Conservation (phyloP, 2,329 filamentous ascomycete genomes). For the Aureobasidium namibiae region DNA sequence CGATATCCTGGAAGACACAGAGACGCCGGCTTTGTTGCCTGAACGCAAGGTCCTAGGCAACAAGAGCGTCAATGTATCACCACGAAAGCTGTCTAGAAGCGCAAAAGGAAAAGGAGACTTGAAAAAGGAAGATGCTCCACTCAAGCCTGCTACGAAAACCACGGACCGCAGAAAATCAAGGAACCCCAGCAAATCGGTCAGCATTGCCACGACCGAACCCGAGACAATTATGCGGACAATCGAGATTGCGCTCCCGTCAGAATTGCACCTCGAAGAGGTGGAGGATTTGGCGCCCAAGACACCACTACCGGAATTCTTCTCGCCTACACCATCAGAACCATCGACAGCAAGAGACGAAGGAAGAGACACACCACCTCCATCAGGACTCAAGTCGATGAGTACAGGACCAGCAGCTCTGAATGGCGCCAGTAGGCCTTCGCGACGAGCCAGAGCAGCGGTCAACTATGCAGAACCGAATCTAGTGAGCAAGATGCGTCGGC, state of each 20-base stretch:
- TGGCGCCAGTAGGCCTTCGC: conserved; percentile 31
- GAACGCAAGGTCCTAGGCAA: conserved; percentile 35
- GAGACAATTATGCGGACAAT: conserved; percentile 11
- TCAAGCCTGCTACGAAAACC: conserved; percentile 13
- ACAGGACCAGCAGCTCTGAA: conserved; percentile 19
- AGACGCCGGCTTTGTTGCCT: conserved; percentile 12
- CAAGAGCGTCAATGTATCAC: conserved; percentile 33
- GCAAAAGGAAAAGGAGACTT: conserved; percentile 14
- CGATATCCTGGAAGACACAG: not conserved
- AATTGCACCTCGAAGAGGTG: not conserved
- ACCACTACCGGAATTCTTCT: conserved; percentile 31
- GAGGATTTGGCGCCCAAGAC: conserved; percentile 19
- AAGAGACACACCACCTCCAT: conserved; percentile 30
- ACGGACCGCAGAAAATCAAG: conserved; percentile 15
- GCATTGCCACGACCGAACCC: conserved; percentile 19
- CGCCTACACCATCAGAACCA: conserved; percentile 36
- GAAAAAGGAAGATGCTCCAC: conserved; percentile 15
- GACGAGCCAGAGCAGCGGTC: conserved; percentile 38
- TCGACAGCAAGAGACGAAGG: conserved; percentile 37
- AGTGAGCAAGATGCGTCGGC: conserved; percentile 41
- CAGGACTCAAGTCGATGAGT: conserved; percentile 8
- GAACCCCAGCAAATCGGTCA: conserved; percentile 6
- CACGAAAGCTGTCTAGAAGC: conserved; percentile 17
- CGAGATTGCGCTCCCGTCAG: not conserved
- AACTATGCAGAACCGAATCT: conserved; percentile 44